A percentile compares a stretch with the other conserved stretches of the same genome.
phyloP scores from a whole-genome alignment of 805 yeast genomes.

The Candida multigemmis region DNA sequence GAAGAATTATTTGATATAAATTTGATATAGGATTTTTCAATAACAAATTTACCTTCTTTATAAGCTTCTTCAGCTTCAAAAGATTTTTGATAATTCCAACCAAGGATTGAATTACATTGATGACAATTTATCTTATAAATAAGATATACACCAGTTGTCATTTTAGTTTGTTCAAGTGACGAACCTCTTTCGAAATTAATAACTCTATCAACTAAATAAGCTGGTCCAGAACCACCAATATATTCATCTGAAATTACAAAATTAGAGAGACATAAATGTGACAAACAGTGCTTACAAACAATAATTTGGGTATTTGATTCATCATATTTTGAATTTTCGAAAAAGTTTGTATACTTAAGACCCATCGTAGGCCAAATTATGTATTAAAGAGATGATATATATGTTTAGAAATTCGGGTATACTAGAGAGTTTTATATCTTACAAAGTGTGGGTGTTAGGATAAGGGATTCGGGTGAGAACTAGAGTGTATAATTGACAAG shows the following conservation, averaged over 20 bases:
- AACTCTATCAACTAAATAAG: constrained; percentile 29
- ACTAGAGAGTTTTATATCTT: too few species aligned
- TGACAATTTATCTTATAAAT: constrained; percentile 28
- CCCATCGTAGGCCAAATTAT: too few species aligned
- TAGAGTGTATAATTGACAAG: too few species aligned
- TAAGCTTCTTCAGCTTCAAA: constrained; percentile 25
- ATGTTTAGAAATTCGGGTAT: too few species aligned
- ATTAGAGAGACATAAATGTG: constrained; percentile 29
- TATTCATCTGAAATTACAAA: constrained; percentile 29
- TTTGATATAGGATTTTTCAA: constrained; percentile 26
- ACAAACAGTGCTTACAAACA: constrained; percentile 29
- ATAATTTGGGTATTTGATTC: constrained; percentile 27
- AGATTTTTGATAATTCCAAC: constrained; percentile 34
- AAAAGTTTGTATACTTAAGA: constrained; percentile 28
- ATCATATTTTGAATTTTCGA: constrained; percentile 27
- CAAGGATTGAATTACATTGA: constrained; percentile 26
- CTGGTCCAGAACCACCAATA: constrained; percentile 31
- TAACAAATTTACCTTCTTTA: constrained; percentile 37
- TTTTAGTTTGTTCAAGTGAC: constrained; percentile 19
- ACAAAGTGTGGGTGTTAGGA: too few species aligned
- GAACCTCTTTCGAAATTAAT: constrained; percentile 23
- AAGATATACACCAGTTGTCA: constrained; percentile 31
- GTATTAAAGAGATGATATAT: too few species aligned
- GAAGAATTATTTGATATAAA: constrained; percentile 26
- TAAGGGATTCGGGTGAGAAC: too few species aligned